Evolutionary conservation across 371 early-diverging fungal genomes (phyloP).

Genomic region (Chytridium lagenaria): DNA sequence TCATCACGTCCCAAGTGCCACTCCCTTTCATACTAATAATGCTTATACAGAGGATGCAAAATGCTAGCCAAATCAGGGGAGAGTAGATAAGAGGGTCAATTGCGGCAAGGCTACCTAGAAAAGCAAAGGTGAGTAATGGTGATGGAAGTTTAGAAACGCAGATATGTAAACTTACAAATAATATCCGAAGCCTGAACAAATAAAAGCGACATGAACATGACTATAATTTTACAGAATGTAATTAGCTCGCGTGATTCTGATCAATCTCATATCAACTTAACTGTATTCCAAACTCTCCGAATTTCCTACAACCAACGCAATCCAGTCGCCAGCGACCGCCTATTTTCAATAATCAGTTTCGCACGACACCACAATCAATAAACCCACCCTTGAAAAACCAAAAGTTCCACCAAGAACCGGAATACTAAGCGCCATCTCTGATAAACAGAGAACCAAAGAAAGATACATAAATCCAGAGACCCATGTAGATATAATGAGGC

Average conservation of each 20-base stretch:
- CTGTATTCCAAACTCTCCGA: constrained; percentile 19
- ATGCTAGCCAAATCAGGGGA: not conserved
- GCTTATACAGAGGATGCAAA: not conserved
- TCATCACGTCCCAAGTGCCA: constrained; percentile 11
- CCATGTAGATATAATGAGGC: constrained; percentile 13
- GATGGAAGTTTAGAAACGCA: not conserved
- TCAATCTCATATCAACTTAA: too few relatives aligned
- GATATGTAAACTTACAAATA: not conserved
- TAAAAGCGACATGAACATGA: constrained; percentile 15
- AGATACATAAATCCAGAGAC: constrained; percentile 7
- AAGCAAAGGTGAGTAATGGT: not conserved
- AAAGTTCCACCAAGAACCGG: constrained; percentile 16
- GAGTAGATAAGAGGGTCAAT: constrained; percentile 1
- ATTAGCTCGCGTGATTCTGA: too few relatives aligned
- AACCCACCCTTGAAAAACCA: constrained; percentile 15
- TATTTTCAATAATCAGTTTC: not conserved
- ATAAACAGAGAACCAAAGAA: not conserved
- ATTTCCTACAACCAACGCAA: constrained; percentile 15
- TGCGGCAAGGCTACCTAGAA: not conserved
- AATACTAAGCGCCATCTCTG: constrained; percentile 20
- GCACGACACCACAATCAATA: not conserved
- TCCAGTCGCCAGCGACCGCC: constrained; percentile 16
- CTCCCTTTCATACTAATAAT: not conserved
- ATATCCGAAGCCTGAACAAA: not conserved
- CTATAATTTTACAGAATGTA: too few relatives aligned